Percentiles rank a stretch among this genome's conserved stretches.
Evolutionary conservation across 148 eudicot genomes (phyloP).

Genomic region (Cornus kousa): DNA sequence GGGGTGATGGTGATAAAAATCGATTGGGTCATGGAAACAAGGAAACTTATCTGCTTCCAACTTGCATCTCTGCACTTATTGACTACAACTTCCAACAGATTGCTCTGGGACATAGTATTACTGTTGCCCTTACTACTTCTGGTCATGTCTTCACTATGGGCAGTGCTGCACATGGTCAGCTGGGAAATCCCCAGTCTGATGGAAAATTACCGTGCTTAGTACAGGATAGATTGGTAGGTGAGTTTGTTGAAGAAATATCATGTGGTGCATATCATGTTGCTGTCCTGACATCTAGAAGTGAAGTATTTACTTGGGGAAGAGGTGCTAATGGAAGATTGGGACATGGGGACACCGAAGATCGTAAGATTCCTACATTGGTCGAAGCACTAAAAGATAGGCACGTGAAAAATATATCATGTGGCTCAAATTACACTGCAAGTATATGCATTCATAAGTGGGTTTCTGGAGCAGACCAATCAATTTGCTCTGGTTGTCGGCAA

Average conservation of each 20-base stretch:
- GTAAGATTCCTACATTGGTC: slow-evolving; percentile 62
- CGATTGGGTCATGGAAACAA: slow-evolving; percentile 75
- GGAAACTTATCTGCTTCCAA: slow-evolving; percentile 56
- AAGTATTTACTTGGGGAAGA: slow-evolving; percentile 76
- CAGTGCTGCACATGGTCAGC: slow-evolving; percentile 55
- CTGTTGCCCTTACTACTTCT: slow-evolving; percentile 66
- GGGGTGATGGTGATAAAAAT: slow-evolving; percentile 87
- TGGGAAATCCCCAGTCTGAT: slow-evolving; percentile 64
- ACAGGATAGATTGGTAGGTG: slow-evolving; percentile 65
- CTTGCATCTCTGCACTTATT: slow-evolving; percentile 60
- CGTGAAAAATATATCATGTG: slow-evolving; percentile 66
- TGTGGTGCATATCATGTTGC: slow-evolving; percentile 72
- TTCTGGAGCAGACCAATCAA: slow-evolving; percentile 73
- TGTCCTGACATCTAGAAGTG: slow-evolving; percentile 72
- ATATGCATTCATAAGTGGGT: slow-evolving; percentile 84
- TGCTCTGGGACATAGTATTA: slow-evolving; percentile 66
- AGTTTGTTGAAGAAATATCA: slow-evolving; percentile 74
- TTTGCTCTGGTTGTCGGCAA: slow-evolving; percentile 71
- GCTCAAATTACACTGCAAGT: slow-evolving; percentile 61
- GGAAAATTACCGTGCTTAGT: slow-evolving; percentile 66
- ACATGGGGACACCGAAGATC: slow-evolving; percentile 69
- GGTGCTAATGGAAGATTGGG: slow-evolving; percentile 81
- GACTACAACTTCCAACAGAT: slow-evolving; percentile 69
- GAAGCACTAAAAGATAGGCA: slow-evolving; percentile 67
- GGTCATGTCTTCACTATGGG: slow-evolving; percentile 88